Evolutionary conservation across 176 grass and related monocot species (phyloP).

Genomic region (Ananas comosus): DNA sequence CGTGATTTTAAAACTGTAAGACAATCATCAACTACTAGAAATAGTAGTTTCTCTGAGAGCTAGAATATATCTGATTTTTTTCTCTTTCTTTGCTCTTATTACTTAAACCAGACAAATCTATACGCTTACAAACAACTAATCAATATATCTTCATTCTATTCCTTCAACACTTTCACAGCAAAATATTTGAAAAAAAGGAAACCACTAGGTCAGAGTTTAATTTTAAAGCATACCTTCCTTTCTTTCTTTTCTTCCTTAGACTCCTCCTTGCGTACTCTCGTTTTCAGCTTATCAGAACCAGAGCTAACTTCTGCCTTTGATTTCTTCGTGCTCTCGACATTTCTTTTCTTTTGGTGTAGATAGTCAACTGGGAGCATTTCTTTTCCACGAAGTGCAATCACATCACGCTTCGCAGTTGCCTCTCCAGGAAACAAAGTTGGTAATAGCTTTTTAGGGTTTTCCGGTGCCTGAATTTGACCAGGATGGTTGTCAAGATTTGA

Average conservation of each 20-base stretch:
- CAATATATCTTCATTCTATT: conserved; percentile 1
- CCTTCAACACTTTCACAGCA: not conserved
- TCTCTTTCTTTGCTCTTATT: not conserved
- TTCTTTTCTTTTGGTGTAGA: conserved; percentile 61
- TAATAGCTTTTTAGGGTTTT: conserved; percentile 40
- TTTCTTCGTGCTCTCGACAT: conserved; percentile 20
- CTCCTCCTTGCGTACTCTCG: conserved; percentile 35
- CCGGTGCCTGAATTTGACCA: conserved; percentile 70
- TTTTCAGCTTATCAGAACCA: conserved; percentile 53
- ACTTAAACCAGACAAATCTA: no score
- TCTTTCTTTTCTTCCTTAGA: conserved; percentile 95
- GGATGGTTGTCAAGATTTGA: conserved; percentile 88
- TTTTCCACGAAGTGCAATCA: conserved; percentile 90
- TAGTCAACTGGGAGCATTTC: conserved; percentile 91
- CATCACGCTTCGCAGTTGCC: conserved; percentile 35
- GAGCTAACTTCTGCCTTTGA: not conserved
- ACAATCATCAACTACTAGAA: conserved; percentile 5
- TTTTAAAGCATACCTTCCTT: conserved; percentile 52
- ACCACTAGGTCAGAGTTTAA: conserved; percentile 16
- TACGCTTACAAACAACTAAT: not conserved
- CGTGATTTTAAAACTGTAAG: conserved; percentile 2
- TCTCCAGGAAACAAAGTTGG: conserved; percentile 64
- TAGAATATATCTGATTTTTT: not conserved
- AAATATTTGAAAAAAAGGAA: not conserved
- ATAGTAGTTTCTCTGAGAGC: not conserved